Evolutionary conservation across 148 eudicot genomes (phyloP), one percentile per base, ranked within the genome.

Genomic region (Polygonum aviculare): DNA sequence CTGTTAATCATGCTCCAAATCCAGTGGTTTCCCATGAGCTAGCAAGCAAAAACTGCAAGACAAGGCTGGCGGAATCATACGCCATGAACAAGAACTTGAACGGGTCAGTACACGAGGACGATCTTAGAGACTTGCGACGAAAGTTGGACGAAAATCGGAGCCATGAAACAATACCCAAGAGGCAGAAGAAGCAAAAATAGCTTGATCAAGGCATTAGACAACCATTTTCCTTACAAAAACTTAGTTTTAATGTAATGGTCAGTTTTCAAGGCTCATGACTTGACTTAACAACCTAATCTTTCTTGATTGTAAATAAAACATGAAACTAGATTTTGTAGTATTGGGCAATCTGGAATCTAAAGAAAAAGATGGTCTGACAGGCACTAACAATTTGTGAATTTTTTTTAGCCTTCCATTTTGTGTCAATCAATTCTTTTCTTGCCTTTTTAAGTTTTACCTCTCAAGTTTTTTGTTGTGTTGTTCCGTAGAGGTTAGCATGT

Each of bases 31-130:
- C 77, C 50, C 98, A 94, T 82, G 94, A 90, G 45, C 19, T 78
- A 76, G 98, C 95, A 52, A 94, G 95, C 87, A 94, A 94, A 87
- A 93, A 88, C 71, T 91, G 97, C 89, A 88, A 83, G 82, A 83
- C 80, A 72, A 90, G 78, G 79, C 59, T 94, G 76, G 88, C 85
- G 2, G 98, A 86, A 90, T 94, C 98, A 2, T 94, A 94, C 62
- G 85, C 88, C 63, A 79, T 90, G 87, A 90, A 94, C 83, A 91
- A 88, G 73, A 81, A 80, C 74, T 22, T 80, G 45, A 86, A 90
- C 48, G 91, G 91, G 10, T 12, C 33, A 39, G 91, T 88, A 65
- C 86, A 75, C 51, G 93, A 91, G 7, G 89, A 90, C 19, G 93
- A 94, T 49, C 80, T 94, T 44, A 76, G 48, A 18, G 79, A 74